Base-by-base conservation (phyloP, 192 early-diverging fungal genomes). In the Rhizophagus prolifer region DNA sequence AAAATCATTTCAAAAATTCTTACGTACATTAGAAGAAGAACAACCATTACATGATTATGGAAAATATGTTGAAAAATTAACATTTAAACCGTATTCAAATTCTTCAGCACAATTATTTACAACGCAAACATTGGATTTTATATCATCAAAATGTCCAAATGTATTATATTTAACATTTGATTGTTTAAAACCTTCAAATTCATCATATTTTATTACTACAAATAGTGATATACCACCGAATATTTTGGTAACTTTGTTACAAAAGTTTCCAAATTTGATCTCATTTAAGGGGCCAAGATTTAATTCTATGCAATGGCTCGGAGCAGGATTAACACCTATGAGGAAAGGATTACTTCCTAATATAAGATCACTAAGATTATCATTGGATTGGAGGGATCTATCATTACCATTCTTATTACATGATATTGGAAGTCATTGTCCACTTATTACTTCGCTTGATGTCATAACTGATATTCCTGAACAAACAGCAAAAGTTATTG, bases 1-100 rank as follows among this genome's bases (percentile, higher is more conserved):
- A 28, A 63, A 63, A 28, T 63, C 61, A 25, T 63, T 30, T 63
- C 61, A 63, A 63, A 63, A 63, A 63, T 63, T 63, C 10, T 28
- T 63, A 14, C 9, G 25, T 63, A 30, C 25, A 63, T 63, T 63
- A 63, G 3, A 13, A 13, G 28, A 63, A 30, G 9, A 1, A 25
- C 1, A 63, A 5, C 10, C 26, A 63, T 3, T 2, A 63, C 8
- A 28, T 63, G 3, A 16, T 7, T 28, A 63, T 63, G 61, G 61
- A 14, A 28, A 25, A 26, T 30, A 30, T 14, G 12, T 63, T 1
- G 61, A 63, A 25, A 63, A 63, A 63, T 28, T 63, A 6, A 63
- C 28, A 30, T 63, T 63, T 14, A 63, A 25, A 25, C 12, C 26
- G 16, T 28, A 63, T 63, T 6, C 23, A 9, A 63, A 10, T 14